Base-by-base conservation (phyloP, 768 basidiomycete species). In the Lactarius hengduanensis region DNA sequence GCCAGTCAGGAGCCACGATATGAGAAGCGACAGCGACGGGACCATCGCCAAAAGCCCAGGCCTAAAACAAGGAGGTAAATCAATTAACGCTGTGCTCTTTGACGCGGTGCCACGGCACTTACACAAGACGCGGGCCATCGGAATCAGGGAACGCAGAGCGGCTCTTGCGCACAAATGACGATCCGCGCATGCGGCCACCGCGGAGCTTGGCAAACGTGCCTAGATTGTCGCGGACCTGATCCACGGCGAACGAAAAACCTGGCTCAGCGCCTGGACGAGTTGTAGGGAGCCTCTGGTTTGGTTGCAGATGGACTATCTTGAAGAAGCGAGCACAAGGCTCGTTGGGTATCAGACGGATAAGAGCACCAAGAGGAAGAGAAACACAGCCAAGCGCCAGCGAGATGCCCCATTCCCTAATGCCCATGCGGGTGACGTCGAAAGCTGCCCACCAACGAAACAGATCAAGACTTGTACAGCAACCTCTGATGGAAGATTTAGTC, bases 341-440 rank as follows among this genome's bases (percentile, higher is more conserved):
- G 72, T 90, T 94, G 57, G 96, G 96, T 34, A 96, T 75, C 26
- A 86, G 77, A 53, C 96, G 92, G 66, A 96, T 83, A 68, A 94
- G 73, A 43, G 81, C 88, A 61, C 94, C 97, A 71, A 96, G 82
- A 5, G 96, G 97, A 55, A 98, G 86, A 11, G 97, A 89, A 57
- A 94, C 84, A 53, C 89, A 68, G 41, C 96, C 97, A 40, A 98
- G 83, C 58, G 93, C 89, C 45, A 99, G 79, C 0, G 92, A 91
- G 70, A 98, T 92, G 61, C 86, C 95, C 97, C 97, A 99, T 76
- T 96, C 94, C 47, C 85, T 86, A 10, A 91, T 94, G 45, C 80
- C 79, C 59, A 98, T 86, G 9, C 74, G 81, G 0, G 86, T 88
- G 10, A 98, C 96, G 73, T 91, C 88, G 82, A 99, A 98, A 0